Conservation (phyloP, 2,329 filamentous ascomycete genomes). For the Scedosporium aurantiacum region DNA sequence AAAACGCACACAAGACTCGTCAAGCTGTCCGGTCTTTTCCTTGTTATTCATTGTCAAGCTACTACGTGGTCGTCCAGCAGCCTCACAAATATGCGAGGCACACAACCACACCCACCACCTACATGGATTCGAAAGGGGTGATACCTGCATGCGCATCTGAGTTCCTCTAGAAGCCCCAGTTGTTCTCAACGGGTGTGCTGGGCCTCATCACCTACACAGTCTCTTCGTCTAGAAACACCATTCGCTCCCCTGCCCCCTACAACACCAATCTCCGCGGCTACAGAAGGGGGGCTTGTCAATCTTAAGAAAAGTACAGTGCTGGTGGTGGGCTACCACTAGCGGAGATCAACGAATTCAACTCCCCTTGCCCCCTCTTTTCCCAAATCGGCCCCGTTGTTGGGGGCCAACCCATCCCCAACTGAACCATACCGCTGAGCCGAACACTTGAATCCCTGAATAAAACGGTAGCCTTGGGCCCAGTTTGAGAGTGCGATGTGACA, state of each 20-base stretch:
- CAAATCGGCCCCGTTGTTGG: constrained; percentile 4
- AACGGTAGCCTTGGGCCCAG: background rate
- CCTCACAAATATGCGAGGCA: background rate
- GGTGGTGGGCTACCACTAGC: background rate
- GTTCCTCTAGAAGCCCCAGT: background rate
- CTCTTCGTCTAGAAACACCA: background rate
- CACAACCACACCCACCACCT: background rate
- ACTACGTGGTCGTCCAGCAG: background rate
- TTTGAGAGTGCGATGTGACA: background rate
- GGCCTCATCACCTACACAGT: background rate
- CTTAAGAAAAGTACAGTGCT: background rate
- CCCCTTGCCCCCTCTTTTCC: background rate
- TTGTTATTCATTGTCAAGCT: background rate
- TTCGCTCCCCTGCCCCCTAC: background rate
- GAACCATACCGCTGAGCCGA: too few relatives aligned
- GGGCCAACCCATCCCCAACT: background rate
- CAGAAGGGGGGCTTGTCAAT: background rate
- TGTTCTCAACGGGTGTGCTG: background rate
- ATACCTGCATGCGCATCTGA: background rate
- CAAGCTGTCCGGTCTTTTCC: background rate
- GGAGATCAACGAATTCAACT: background rate
- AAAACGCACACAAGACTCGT: too few relatives aligned
- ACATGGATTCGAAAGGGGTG: background rate
- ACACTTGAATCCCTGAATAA: background rate
- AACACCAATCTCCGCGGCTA: background rate